phyloP scores from a whole-genome alignment of 768 basidiomycete genomes.

The Termitomyces sp. region DNA sequence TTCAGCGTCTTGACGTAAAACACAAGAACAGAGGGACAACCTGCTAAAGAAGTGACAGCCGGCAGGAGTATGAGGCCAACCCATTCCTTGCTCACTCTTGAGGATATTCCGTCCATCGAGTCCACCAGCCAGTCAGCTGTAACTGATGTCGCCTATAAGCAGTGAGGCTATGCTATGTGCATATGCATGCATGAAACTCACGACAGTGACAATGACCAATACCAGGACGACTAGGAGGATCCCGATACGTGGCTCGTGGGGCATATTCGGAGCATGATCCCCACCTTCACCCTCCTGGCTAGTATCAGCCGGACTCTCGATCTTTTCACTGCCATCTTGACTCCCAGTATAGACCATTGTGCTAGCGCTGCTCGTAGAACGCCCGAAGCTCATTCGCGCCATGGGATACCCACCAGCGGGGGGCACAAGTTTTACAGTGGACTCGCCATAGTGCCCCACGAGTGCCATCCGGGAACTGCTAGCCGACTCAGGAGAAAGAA shows the following conservation, averaged over 20 bases:
- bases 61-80: constrained; percentile 87
- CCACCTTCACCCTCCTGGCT: neutral
- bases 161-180: neutral
- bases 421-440: constrained; percentile 16
- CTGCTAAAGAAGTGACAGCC: constrained; percentile 76
- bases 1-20: neutral
- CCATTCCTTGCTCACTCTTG: constrained; percentile 79
- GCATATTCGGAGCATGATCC: neutral
- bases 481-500: neutral
- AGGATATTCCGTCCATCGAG: constrained; percentile 77
- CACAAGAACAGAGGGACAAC: constrained; percentile 28
- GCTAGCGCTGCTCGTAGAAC: constrained; percentile 2
- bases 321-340: constrained; percentile 8
- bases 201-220: constrained; percentile 59
- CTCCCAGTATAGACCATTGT: constrained; percentile 7
- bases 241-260: constrained; percentile 54
- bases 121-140: constrained; percentile 73
- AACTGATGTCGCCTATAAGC: constrained; percentile 45
- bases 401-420: constrained; percentile 10
- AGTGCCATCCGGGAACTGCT: constrained; percentile 1
- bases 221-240: constrained; percentile 53
- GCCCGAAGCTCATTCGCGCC: constrained; percentile 1
- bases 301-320: constrained; percentile 2
- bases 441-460: constrained; percentile 13
- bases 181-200: constrained; percentile 29